Percentiles rank a stretch among this genome's conserved stretches.
Conservation (phyloP, 2,329 filamentous ascomycete species). For the Sclerotinia nivalis region DNA sequence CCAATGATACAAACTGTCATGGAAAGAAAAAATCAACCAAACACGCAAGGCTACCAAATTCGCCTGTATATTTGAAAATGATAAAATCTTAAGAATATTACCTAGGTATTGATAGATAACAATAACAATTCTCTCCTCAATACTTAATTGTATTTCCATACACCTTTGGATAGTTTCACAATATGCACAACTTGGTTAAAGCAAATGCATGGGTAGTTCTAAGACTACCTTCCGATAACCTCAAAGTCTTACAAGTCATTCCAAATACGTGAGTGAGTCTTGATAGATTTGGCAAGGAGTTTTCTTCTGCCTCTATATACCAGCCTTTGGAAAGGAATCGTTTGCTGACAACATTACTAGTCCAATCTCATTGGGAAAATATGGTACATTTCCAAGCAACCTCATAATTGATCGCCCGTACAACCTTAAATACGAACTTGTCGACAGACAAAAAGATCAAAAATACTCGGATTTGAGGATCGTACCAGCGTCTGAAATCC, state of each 20-base stretch:
- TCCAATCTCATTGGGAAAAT: conserved; percentile 86
- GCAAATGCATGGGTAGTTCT: conserved; percentile 62
- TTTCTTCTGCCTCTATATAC: conserved; percentile 20
- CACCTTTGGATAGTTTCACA: not conserved
- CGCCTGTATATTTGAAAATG: not conserved
- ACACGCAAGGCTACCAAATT: conserved; percentile 15
- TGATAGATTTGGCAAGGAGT: conserved; percentile 31
- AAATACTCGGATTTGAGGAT: conserved; percentile 71
- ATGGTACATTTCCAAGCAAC: conserved; percentile 86
- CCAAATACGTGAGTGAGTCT: conserved; percentile 58
- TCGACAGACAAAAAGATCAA: conserved; percentile 67
- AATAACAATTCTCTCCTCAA: not conserved
- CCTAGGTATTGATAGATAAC: not conserved
- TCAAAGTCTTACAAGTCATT: conserved; percentile 57
- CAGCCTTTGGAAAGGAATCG: not conserved
- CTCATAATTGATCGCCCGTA: conserved; percentile 88
- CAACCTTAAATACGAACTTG: conserved; percentile 86
- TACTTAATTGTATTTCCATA: not conserved
- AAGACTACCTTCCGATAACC: conserved; percentile 58
- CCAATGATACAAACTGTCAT: not conserved
- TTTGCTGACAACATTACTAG: conserved; percentile 49
- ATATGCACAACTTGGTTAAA: conserved; percentile 47
- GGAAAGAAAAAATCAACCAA: not conserved
- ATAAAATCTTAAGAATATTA: not conserved
- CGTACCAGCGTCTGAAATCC: conserved; percentile 77